Conservation (phyloP, 345 rosid species). For the Arabis hirsuta region DNA sequence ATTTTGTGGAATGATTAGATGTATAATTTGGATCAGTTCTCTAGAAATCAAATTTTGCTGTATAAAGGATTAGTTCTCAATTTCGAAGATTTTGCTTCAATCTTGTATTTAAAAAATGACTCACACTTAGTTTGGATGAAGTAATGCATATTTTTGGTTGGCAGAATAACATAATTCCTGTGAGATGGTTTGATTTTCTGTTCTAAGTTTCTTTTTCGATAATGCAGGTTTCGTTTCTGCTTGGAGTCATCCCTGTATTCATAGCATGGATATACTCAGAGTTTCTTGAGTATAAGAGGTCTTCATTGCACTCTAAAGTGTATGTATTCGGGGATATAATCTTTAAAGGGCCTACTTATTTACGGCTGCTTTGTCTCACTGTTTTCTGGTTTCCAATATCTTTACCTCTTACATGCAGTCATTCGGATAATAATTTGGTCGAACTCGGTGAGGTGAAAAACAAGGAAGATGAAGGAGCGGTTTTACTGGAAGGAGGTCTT, state of each 20-base stretch:
- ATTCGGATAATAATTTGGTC: constrained; percentile 85
- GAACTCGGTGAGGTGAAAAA: constrained; percentile 65
- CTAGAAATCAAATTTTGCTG: background rate
- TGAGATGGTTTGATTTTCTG: too few relatives aligned
- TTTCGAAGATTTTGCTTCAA: background rate
- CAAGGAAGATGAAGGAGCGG: constrained; percentile 83
- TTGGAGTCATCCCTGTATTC: constrained; percentile 78
- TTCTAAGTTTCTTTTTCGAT: background rate
- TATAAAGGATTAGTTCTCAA: too few relatives aligned
- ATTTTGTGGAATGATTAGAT: background rate
- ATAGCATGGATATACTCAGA: constrained; percentile 93
- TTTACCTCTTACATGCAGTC: constrained; percentile 55
- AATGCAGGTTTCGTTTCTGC: constrained; percentile 81
- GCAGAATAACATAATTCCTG: too few relatives aligned
- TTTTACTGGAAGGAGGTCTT: constrained; percentile 90
- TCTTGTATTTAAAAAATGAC: background rate
- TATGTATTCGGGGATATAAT: constrained; percentile 46
- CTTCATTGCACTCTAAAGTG: constrained; percentile 69
- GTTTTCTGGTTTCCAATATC: background rate
- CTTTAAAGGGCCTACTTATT: background rate
- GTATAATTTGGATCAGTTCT: constrained; percentile 2
- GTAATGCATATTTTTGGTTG: too few relatives aligned
- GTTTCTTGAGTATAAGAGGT: constrained; percentile 67
- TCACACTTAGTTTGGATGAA: background rate
- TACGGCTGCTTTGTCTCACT: constrained; percentile 1